Base-by-base conservation (phyloP, 495 filamentous ascomycete genomes). In the Neurospora sp. region DNA sequence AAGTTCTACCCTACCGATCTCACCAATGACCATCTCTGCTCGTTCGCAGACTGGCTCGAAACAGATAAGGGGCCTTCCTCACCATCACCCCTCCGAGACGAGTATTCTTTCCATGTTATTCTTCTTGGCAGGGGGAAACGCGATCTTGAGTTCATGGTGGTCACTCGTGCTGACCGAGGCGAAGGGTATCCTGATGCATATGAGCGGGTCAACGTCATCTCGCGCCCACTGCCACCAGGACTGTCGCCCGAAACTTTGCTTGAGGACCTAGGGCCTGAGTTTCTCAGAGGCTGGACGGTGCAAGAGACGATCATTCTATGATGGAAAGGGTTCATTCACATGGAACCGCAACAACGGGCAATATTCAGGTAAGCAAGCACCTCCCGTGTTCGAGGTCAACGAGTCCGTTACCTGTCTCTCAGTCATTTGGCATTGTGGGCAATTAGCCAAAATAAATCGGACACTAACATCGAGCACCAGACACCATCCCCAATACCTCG, bases 121-220 rank as follows among this genome's bases (percentile, higher is more conserved):
- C 0, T 22, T 48, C 44, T 48, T 0, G n/a, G 44, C n/a, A n/a
- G n/a, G 0, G 0, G 3, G 27, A 31, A 31, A n/a, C n/a, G n/a
- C n/a, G 2, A 3, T 48, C n/a, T 48, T n/a, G 0, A 48, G 0
- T 48, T 48, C n/a, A 48, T 48, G 44, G 44, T 5, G n/a, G 3
- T 48, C 44, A 48, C 44, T 48, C n/a, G 0, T 0, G 44, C 0
- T 11, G 0, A 12, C 44, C 44, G 44, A 12, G 9, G n/a, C n/a
- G 0, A 48, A 22, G n/a, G 44, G 44, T 48, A 48, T 2, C 44
- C 44, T 48, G 44, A 12, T 48, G 8, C n/a, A n/a, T 22, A 48
- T 12, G 44, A 11, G 44, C 44, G 44, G 44, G 44, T 48, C 0
- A 48, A 48, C 44, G 3, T 48, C 44, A 48, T 48, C 0, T 0